Evolutionary conservation across 2,329 filamentous ascomycete species (phyloP).

Genomic region (Neurospora sp.): DNA sequence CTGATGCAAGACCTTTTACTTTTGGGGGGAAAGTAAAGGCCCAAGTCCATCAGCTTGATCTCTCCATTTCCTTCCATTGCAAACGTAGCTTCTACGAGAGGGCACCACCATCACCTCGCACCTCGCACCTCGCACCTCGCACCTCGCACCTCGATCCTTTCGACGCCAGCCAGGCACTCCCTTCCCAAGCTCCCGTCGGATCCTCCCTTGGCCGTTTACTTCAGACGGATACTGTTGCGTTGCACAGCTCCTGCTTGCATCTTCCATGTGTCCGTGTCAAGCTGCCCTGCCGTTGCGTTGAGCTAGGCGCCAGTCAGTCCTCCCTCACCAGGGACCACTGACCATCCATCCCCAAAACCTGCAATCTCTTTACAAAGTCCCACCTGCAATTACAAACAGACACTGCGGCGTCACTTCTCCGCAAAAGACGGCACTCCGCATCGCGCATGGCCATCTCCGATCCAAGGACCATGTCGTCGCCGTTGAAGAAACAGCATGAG

Average conservation of each 20-base stretch:
- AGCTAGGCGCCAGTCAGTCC: background rate
- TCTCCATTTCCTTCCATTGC: background rate
- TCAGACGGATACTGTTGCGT: background rate
- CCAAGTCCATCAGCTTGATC: background rate
- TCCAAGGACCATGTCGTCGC: conserved; percentile 44
- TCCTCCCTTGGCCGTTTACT: background rate
- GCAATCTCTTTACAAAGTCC: conserved; percentile 10
- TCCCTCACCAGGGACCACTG: conserved; percentile 2
- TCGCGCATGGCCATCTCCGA: conserved; percentile 5
- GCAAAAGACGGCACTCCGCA: background rate
- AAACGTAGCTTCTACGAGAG: background rate
- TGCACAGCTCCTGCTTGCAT: background rate
- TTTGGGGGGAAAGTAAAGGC: background rate
- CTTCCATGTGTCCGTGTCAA: background rate
- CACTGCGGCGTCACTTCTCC: conserved; percentile 5
- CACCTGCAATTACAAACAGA: conserved; percentile 9
- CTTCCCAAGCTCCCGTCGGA: background rate
- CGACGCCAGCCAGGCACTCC: background rate
- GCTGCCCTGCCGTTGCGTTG: background rate
- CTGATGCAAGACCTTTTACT: background rate
- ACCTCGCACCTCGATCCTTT: background rate
- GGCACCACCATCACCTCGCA: background rate
- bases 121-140: background rate
- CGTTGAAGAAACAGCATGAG: conserved; percentile 48
- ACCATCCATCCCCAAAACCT: conserved; percentile 3